Base-by-base conservation (phyloP, 2,329 filamentous ascomycete genomes). In the Diaporthe capsici region DNA sequence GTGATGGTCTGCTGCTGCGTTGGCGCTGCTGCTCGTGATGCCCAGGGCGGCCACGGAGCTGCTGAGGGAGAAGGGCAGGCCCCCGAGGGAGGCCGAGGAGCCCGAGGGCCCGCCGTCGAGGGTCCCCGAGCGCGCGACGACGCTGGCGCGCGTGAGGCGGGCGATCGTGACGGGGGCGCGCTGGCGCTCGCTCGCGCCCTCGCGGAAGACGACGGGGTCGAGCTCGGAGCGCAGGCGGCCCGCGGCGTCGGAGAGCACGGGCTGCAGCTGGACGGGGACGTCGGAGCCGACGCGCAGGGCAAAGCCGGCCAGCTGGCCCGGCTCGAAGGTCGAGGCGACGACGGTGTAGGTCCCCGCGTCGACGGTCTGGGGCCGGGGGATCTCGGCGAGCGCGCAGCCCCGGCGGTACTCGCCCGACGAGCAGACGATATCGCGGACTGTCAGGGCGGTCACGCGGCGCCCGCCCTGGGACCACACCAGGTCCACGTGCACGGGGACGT, bases 341-440 rank as follows among this genome's bases (percentile, higher is more conserved):
- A 98, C 89, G 0, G 95, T 98, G 83, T 98, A 99, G 0, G 88
- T 88, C 0, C 96, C 96, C 0, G 91, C 86, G 53, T 92, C 91
- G 25, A 98, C 85, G 28, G 86, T 78, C 81, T 80, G 83, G 79
- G 75, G 55, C 53, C 63, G 25, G 37, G 31, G 20, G 10, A 76
- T 55, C 9, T 94, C 90, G 3, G 93, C 92, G 44, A 95, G 87
- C 5, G 94, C 94, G 81, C 94, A 94, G 39, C 94, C 94, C 39
- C 93, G 92, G 67, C 94, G 92, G 84, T 99, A 98, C 79, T 98
- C 95, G n/a, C 94, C 94, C 47, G 95, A 97, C 74, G 95, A 93
- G 31, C 91, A 90, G 34, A 97, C 89, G 53, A 98, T 91, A 81
- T 98, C 96, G 79, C 94, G 92, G 78, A 91, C 88, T 67, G 92